Conservation (phyloP, 129 eudicot species). For the Centaurea solstitialis region DNA sequence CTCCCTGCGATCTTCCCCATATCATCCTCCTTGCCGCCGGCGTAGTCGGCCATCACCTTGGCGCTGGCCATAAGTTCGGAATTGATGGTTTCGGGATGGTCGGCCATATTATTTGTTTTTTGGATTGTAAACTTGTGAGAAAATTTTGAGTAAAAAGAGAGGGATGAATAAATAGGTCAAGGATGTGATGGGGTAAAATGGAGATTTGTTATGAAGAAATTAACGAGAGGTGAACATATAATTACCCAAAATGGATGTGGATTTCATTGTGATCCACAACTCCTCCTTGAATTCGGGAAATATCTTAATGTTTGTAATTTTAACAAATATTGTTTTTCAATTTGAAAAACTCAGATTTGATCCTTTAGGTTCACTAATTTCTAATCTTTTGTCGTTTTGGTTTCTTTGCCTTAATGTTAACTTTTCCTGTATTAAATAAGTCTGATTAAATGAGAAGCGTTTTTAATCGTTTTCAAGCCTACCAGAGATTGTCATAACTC, state of each 20-base stretch:
- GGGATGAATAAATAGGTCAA: neutral
- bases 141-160: neutral
- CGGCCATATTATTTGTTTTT: neutral
- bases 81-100: constrained; percentile 39
- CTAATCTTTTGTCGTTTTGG: too few species aligned
- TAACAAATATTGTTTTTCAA: too few species aligned
- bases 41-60: constrained; percentile 64
- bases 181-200: neutral
- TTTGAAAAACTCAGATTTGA: too few species aligned
- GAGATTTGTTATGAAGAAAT: neutral
- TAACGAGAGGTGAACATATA: neutral
- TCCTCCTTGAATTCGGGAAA: neutral
- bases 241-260: constrained; percentile 3
- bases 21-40: constrained; percentile 46
- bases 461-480: too few species aligned
- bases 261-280: neutral
- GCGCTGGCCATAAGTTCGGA: constrained; percentile 74
- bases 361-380: too few species aligned
- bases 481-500: too few species aligned
- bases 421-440: too few species aligned
- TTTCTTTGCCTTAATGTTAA: too few species aligned
- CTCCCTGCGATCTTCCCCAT: constrained; percentile 67
- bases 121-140: constrained; percentile 8
- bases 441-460: too few species aligned
- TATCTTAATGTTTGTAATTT: too few species aligned